phyloP scores from a whole-genome alignment of 345 rosid genomes.

The Hibiscus tridactylites region DNA sequence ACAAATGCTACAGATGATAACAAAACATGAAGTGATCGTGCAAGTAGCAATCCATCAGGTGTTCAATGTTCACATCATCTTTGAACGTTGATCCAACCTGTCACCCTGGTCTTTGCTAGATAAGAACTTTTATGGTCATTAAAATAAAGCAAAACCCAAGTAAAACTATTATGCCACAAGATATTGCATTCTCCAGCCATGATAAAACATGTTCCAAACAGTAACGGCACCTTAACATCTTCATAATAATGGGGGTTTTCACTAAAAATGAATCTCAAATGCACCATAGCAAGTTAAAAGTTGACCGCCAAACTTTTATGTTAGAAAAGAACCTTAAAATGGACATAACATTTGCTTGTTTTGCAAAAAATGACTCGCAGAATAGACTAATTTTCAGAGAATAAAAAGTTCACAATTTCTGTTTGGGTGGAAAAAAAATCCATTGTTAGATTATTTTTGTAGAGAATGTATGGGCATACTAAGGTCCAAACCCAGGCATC shows the following conservation, averaged over 20 bases:
- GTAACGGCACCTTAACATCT: background rate
- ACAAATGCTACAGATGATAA: background rate
- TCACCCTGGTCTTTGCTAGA: background rate
- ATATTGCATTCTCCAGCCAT: background rate
- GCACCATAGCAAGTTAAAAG: background rate
- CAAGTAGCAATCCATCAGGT: background rate
- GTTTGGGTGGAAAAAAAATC: too few relatives aligned
- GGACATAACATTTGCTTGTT: background rate
- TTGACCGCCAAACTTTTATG: background rate
- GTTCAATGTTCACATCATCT: background rate
- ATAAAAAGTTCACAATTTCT: too few relatives aligned
- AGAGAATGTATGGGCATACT: too few relatives aligned
- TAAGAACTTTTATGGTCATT: background rate
- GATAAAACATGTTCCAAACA: background rate
- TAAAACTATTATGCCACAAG: background rate
- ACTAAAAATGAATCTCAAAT: background rate
- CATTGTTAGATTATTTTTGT: too few relatives aligned
- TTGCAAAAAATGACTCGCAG: background rate
- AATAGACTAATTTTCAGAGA: too few relatives aligned
- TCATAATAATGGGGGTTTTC: background rate
- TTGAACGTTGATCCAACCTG: background rate
- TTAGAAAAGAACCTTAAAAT: background rate
- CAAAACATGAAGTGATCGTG: background rate
- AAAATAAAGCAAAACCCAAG: background rate
- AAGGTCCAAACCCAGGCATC: too few relatives aligned